Evolutionary conservation across 805 yeast genomes (phyloP).

Genomic region (Cyberlindnera misumaiensis): DNA sequence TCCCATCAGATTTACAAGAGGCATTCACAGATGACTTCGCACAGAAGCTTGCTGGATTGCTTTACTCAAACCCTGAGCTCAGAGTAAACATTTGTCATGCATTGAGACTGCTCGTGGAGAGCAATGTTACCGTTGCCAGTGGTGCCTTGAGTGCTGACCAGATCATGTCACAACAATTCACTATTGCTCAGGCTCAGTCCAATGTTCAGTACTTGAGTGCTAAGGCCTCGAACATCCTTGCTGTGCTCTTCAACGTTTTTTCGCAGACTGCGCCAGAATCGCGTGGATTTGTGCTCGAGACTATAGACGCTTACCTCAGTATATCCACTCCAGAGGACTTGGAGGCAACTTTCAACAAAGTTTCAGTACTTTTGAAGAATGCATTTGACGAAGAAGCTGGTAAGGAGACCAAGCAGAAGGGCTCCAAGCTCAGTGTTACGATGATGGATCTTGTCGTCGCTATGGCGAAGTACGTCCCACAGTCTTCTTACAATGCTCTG

Average conservation of each 20-base stretch:
- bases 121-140: conserved; percentile 55
- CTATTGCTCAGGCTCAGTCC: conserved; percentile 45
- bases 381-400: conserved; percentile 57
- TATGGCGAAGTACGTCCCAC: conserved; percentile 80
- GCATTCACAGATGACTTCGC: conserved; percentile 77
- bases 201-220: conserved; percentile 58
- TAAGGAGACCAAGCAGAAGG: conserved; percentile 27
- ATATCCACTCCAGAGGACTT: conserved; percentile 64
- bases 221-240: conserved; percentile 67
- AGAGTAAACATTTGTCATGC: conserved; percentile 83
- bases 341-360: conserved; percentile 73
- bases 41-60: conserved; percentile 57
- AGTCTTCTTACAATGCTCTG: conserved; percentile 60
- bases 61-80: conserved; percentile 68
- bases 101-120: conserved; percentile 69
- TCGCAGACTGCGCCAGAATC: conserved; percentile 82
- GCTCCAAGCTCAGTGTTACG: conserved; percentile 59
- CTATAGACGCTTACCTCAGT: conserved; percentile 74
- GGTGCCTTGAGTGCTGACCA: conserved; percentile 53
- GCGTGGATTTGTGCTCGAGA: conserved; percentile 78
- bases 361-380: conserved; percentile 68
- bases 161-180: conserved; percentile 54
- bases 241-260: conserved; percentile 87
- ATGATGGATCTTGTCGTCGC: conserved; percentile 88
- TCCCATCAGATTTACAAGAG: conserved; percentile 64